Evolutionary conservation across 805 yeast genomes (phyloP), one percentile per base, ranked within the genome.

Genomic region (Candida parachauliodes): DNA sequence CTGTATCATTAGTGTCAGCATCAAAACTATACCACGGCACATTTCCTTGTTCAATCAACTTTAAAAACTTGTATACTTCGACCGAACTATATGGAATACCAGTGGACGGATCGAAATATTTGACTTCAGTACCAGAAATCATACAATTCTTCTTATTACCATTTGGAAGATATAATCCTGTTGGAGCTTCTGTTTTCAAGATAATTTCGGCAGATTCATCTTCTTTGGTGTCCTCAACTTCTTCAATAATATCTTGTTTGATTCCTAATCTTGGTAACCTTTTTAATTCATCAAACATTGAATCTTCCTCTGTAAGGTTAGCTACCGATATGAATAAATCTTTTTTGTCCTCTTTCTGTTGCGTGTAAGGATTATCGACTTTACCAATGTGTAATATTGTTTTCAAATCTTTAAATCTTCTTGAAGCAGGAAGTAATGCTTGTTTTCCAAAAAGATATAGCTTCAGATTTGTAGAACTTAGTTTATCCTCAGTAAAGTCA

Each of bases 71-170:
- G 55, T 81, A 88, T n/a, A 91, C 81, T 32, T 83, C 89, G 43
- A 88, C 84, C 45, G 81, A 82, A 34, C 81, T 74, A 60, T 93
- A 93, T 2, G 96, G 94, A 36, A 93, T 76, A 25, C 95, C 95
- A 20, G 83, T 79, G 25, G 77, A 72, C 0, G 98, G 98, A 65
- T 91, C 98, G 46, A 83, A 80, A 59, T 87, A 91, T 51, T 78
- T 74, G 12, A 93, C 95, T 32, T 79, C 81, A 34, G 74, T 74
- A 2, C 95, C 95, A 2, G 88, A 79, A 30, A 89, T 79, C 18
- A 81, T 65, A 70, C 96, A 83, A 50, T 71, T 60, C 59, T 78
- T 74, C 57, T 77, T 80, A 36, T 71, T 70, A 20, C 85, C 88
- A 56, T 71, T 85, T 28, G 88, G 83, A 40, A 83, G 63, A 45